Base-by-base conservation (phyloP, 176 grass and related monocot genomes). In the Rhynchospora pubera region DNA sequence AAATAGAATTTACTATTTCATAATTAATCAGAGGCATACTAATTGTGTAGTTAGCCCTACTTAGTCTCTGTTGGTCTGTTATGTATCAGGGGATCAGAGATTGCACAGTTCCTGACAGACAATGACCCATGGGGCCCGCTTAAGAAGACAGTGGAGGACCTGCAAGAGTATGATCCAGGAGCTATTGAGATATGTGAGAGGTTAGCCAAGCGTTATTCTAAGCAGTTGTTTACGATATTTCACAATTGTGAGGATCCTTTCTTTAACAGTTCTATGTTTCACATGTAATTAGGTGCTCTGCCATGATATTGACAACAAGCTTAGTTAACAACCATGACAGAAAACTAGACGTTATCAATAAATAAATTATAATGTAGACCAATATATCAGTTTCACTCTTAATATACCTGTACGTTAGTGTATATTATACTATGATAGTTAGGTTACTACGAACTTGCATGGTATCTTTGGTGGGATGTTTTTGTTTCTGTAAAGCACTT, bases 191-290 rank as follows among this genome's bases (percentile, higher is more conserved):
- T 86, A 83, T 92, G 94, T 81, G 53, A 15, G 85, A 86, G 81
- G 57, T 26, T 92, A n/a, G 90, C 91, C 50, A 77, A 24, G 14
- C 83, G 18, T 65, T 92, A 92, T 67, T 92, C 91, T 12, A 94
- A 86, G 34, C 94, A 97, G 78, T 73, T 97, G 34, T 97, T 97
- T 77, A 21, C 44, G 65, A 97, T 97, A 68, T 97, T 89, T 47
- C 83, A 78, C 80, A 86, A 84, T 24, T 82, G 87, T 80, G 94
- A 97, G 69, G 91, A 92, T 19, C 86, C 88, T 30, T 88, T 87
- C 62, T 92, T 97, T 63, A 69, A 42, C 78, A 88, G 78, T 47
- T 83, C 90, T 73, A 87, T 78, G 48, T 56, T n/a, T n/a, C n/a
- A n/a, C n/a, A n/a, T n/a, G n/a, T n/a, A n/a, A n/a, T n/a, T n/a